Conservation (phyloP, 2,329 filamentous ascomycete species). For the Monosporascus ibericus region DNA sequence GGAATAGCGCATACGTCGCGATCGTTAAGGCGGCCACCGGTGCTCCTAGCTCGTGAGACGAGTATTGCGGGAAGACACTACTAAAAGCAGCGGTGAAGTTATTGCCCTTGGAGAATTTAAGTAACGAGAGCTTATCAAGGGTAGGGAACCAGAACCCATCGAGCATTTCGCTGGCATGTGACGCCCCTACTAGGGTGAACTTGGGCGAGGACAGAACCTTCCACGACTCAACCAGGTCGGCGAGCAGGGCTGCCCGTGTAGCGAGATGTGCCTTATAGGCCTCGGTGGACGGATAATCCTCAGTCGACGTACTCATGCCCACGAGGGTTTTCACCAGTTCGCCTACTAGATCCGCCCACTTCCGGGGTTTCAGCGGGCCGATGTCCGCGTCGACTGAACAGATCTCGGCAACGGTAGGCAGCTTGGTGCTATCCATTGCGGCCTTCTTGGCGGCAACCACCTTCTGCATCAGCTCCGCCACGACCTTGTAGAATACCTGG, state of each 20-base stretch:
- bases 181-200: constrained; percentile 2
- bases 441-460: constrained; percentile 26
- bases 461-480: constrained; percentile 24
- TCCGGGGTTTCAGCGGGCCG: constrained; percentile 23
- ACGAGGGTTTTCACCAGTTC: constrained; percentile 28
- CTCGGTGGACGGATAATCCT: constrained; percentile 18
- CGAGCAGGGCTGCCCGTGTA: constrained; percentile 26
- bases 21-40: constrained; percentile 29
- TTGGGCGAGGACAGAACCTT: constrained; percentile 30
- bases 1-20: constrained; percentile 32
- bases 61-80: constrained; percentile 29
- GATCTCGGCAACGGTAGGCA: constrained; percentile 34
- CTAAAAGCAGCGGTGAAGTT: constrained; percentile 25
- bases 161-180: constrained; percentile 11
- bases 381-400: constrained; percentile 30
- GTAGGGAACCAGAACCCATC: constrained; percentile 25
- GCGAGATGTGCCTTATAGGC: constrained; percentile 23
- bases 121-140: constrained; percentile 14
- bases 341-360: constrained; percentile 29
- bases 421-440: constrained; percentile 20
- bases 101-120: constrained; percentile 10
- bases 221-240: constrained; percentile 36
- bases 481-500: constrained; percentile 23
- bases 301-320: constrained; percentile 16
- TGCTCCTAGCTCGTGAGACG: constrained; percentile 13